Evolutionary conservation across 257 asterid genomes (phyloP), one percentile per base, ranked within the genome.

Genomic region (Hygrophila difformis): DNA sequence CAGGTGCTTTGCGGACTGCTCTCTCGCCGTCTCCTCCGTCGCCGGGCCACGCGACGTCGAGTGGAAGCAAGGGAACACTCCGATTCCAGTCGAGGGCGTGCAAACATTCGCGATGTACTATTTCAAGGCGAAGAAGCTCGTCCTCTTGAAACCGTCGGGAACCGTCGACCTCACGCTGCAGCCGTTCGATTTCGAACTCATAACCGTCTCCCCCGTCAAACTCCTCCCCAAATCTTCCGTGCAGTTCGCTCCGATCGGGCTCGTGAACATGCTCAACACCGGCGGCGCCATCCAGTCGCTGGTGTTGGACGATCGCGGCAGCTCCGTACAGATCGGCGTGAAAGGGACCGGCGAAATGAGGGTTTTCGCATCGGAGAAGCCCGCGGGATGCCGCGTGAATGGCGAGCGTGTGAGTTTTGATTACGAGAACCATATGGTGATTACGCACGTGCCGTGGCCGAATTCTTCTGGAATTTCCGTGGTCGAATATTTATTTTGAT

Each of bases 221-320:
- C 48, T 55, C 13, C 5, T 73, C 7, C 35, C 65, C 4, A 13
- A 3, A 14, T 54, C 47, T 2, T 19, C 31, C 1, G 60, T 65
- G 15, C 70, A 59, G 31, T 65, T 68, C 56, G 71, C 74, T 4
- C 74, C 73, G 1, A 65, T 73, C 21, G 76, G 76, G 31, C 38
- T 69, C 35, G 76, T 51, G 37, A 68, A 65, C 42, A 69, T 73
- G 81, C 71, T 69, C 52, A 73, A 73, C 43, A 49, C 76, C 12
- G 73, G 70, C 12, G 67, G 71, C 28, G 67, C 70, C 11, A 7
- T 68, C 0, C 55, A 58, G 49, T 43, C 57, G 11, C 3, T 33
- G 12, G 12, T 12, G 37, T 33, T 33, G 7, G 8, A 26, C 31
- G 31, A 26, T 6, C 37, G 8, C 3, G 37, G 37, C 0, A 33